Percentiles rank a stretch among this genome's conserved stretches.
Evolutionary conservation across 768 basidiomycete genomes (phyloP).

Genomic region (Cyclocybe cylindracea): DNA sequence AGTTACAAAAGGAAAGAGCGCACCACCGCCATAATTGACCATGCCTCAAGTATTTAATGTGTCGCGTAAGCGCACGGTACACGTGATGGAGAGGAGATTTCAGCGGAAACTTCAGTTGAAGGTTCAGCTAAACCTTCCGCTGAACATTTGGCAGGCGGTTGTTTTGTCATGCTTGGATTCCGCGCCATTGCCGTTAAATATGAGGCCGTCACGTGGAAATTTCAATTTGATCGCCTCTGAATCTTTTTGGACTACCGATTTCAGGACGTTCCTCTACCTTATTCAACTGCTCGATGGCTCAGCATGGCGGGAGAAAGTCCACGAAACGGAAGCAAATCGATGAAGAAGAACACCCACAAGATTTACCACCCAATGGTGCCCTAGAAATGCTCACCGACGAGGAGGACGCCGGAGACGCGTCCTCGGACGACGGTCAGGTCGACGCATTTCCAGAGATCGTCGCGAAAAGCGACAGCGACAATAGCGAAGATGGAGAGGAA

Average conservation of each 20-base stretch:
- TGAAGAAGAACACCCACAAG: constrained; percentile 35
- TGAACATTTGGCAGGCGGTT: no score
- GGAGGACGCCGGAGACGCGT: constrained; percentile 48
- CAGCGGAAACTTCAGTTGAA: no score
- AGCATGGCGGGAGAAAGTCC: constrained; percentile 29
- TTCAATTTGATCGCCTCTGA: constrained; percentile 23
- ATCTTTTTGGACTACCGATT: constrained; percentile 17
- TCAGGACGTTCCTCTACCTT: background rate
- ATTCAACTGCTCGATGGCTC: constrained; percentile 27
- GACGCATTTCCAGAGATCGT: constrained; percentile 79
- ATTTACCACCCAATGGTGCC: constrained; percentile 41
- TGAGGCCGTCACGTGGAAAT: background rate
- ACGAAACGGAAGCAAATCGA: constrained; percentile 61
- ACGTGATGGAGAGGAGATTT: background rate
- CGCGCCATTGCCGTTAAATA: background rate
- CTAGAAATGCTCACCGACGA: constrained; percentile 81
- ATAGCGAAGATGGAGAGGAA: constrained; percentile 41
- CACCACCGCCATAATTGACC: constrained; percentile 90
- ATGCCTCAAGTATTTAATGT: constrained; percentile 35
- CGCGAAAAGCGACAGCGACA: constrained; percentile 52
- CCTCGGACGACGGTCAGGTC: constrained; percentile 57
- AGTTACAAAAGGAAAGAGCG: constrained; percentile 22
- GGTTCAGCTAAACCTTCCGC: no score
- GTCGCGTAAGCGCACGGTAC: background rate
- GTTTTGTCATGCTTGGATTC: background rate